Evolutionary conservation across 345 rosid species (phyloP).

Genomic region (Rhodamnia argentea): DNA sequence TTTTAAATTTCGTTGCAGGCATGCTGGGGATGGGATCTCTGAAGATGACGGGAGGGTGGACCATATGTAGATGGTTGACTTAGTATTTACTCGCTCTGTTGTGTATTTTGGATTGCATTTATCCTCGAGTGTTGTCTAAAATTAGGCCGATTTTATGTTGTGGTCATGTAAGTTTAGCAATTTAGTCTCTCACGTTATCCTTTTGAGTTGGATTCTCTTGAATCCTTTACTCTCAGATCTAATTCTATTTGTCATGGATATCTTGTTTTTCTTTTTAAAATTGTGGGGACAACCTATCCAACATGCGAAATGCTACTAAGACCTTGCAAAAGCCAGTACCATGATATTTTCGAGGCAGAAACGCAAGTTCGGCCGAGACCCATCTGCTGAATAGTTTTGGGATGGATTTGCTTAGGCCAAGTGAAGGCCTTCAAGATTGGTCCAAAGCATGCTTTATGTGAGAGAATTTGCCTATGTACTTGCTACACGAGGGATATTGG

Average conservation of each 20-base stretch:
- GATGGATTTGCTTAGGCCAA: neutral
- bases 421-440: neutral
- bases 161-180: neutral
- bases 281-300: neutral
- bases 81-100: neutral
- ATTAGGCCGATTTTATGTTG: neutral
- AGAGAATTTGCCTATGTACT: neutral
- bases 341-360: neutral
- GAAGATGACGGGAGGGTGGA: slow-evolving; percentile 51
- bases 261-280: neutral
- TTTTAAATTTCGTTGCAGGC: slow-evolving; percentile 36
- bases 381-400: neutral
- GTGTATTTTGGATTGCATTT: neutral
- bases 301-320: neutral
- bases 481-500: neutral
- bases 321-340: neutral
- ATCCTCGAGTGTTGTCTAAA: neutral
- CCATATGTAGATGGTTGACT: slow-evolving; percentile 23
- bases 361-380: neutral
- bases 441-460: neutral
- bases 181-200: neutral
- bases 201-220: neutral
- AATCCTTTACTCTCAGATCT: neutral
- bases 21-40: slow-evolving; percentile 59
- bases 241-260: neutral